Base-by-base conservation (phyloP, 176 grass and related monocot genomes). In the Oryza officinalis region DNA sequence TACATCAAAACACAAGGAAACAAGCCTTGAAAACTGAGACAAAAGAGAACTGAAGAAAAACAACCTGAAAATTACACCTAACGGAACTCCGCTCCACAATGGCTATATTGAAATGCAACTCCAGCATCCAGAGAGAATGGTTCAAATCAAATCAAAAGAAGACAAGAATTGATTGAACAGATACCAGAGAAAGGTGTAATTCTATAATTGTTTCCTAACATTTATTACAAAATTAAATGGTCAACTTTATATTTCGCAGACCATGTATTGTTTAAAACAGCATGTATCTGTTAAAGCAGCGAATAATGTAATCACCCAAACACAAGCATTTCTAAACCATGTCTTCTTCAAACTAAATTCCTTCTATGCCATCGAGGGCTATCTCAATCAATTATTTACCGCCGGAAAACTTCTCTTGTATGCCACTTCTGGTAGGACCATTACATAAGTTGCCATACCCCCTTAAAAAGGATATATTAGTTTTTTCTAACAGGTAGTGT, bases 91-190 rank as follows among this genome's bases (percentile, higher is more conserved):
- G 10, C 18, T 41, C 25, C 69, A 33, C 9, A 59, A 22, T 59
- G 63, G 6, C 38, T 69, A 26, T 54, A 46, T 31, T 76, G 40
- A 79, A 79, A 67, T 65, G 27, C 26, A 67, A 45, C 43, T 76
- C 20, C 45, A 52, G n/a, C 2, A 17, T 27, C 44, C 30, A 52
- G 37, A 27, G 44, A 72, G 25, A 78, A 41, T 63, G 35, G 32
- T 63, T 18, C 38, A 10, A 22, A 37, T 79, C 23, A 11, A 46
- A 31, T 18, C 45, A 79, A 32, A 67, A 50, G 15, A 43, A 80
- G 1, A 43, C 5, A 70, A 43, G 5, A 43, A 22, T 26, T 71
- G 37, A 25, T 3, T 13, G 43, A 17, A 60, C 27, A 49, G 13
- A 67, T 80, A 30, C 7, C 64, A 45, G 25, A 78, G 14, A 20